Evolutionary conservation across 208 protist species (phyloP), one percentile per base, ranked within the genome.

Genomic region (Trypanosoma lewisi): DNA sequence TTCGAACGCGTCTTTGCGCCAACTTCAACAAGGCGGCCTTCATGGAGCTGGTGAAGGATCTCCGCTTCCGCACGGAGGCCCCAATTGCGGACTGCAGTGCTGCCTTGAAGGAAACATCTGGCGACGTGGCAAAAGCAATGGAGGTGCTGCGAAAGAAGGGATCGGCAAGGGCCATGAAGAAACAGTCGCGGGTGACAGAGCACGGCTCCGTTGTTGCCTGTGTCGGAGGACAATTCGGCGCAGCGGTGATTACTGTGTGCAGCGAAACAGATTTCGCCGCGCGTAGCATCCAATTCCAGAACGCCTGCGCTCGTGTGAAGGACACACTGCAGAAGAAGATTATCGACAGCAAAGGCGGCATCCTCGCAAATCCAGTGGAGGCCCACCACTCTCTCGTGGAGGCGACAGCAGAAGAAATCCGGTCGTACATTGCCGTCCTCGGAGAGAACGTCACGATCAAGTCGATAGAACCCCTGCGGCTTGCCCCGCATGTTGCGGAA

Each of bases 231-330:
- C 58, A 56, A 11, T 83, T 81, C 27, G 83, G 83, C 4, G 85
- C 75, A 0, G 85, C 77, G 19, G 78, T 94, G 41, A 79, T 97
- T 12, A 87, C 82, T 30, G 59, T 97, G 45, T 93, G 86, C 73
- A 86, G 77, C 62, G 89, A 97, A 50, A 97, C 93, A 1, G 93
- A 97, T 67, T 97, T 97, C 55, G 93, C 89, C 14, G 83, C 87
- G 21, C 83, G 89, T 55, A 93, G 85, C 66, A 63, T 72, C 55
- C 78, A 91, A 54, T 96, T 96, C 54, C 81, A 86, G 64, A 63
- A 60, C 39, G 51, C 65, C 21, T 91, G 84, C 65, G 34, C 65
- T 14, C 61, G 50, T 23, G 80, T 83, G 21, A 70, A 75, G 56
- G 60, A 62, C 9, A 50, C 59, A 21, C 49, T 91, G 42, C 56